Evolutionary conservation across 106 monocot species (phyloP).

Genomic region (Dendrobium nobile): DNA sequence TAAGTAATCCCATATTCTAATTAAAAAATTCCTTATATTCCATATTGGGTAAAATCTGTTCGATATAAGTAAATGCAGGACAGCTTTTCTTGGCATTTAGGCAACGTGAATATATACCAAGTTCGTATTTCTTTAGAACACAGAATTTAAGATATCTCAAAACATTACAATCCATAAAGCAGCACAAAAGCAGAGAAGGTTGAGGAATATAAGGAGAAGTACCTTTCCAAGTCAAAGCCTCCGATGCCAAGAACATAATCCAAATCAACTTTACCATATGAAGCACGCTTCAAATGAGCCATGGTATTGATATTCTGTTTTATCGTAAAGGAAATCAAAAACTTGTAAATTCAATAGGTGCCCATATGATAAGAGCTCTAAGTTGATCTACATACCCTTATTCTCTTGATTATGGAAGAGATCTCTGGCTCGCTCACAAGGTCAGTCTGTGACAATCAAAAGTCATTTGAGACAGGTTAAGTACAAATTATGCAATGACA

Average conservation of each 20-base stretch:
- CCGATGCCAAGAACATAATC: constrained; percentile 99
- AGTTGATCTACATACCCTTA: constrained; percentile 49
- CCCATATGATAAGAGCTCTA: neutral
- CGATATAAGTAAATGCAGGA: neutral
- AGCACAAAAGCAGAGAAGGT: neutral
- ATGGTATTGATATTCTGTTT: constrained; percentile 79
- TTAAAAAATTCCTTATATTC: neutral
- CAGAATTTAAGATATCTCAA: neutral
- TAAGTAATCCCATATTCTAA: neutral
- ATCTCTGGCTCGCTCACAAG: constrained; percentile 69
- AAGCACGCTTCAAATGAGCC: constrained; percentile 75
- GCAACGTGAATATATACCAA: neutral
- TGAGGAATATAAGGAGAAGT: constrained; percentile 8
- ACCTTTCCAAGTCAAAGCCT: constrained; percentile 99
- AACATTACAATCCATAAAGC: neutral
- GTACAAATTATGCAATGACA: neutral
- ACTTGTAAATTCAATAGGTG: neutral
- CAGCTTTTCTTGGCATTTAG: neutral
- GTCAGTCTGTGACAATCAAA: constrained; percentile 52
- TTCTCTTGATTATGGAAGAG: constrained; percentile 60
- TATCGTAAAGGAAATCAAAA: constrained; percentile 6
- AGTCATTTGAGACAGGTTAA: neutral
- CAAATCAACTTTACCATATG: constrained; percentile 86
- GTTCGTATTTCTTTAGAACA: neutral
- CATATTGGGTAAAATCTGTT: neutral